Evolutionary conservation across 768 basidiomycete genomes (phyloP), one percentile per base, ranked within the genome.

Genomic region (Panaeolus cyanescens): DNA sequence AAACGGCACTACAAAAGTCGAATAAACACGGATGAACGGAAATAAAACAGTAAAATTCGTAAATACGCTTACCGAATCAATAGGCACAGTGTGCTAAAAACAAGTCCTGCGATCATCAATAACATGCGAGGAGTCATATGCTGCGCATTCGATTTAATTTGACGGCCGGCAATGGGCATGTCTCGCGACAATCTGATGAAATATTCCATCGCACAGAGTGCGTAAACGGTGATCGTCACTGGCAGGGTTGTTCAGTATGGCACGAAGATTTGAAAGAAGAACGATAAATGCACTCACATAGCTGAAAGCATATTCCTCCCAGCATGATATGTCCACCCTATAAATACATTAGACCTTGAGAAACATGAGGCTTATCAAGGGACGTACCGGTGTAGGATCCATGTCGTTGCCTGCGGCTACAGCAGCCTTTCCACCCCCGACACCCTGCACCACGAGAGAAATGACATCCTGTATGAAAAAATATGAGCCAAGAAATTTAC

Each of bases 371-470:
- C 8, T 36, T 13, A 20, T 6, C 15, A 57, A n/a, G 6, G 39
- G 56, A 32, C 56, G n/a, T 30, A 57, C 56, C 4, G 39, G 32
- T 30, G 33, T 57, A 30, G 56, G 28, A 39, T 30, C 33, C 28
- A 50, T 50, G n/a, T 57, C 36, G 12, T 39, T 57, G 9, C 28
- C 36, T n/a, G 33, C 56, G 3, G 56, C 56, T 20, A 30, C 36
- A 22, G 56, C 32, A n/a, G 56, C 56, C 33, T 37, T 57, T 13
- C 56, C 56, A 36, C 56, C 56, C 25, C 56, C 56, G 10, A 39
- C 71, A 40, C 82, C 88, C 72, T 91, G 89, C 1, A 89, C 73
- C 25, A 84, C 70, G 22, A 91, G 78, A 9, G 88, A 82, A 32
- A 86, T 69, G 19, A 87, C 66, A 64, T 91, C 90, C 79, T 60